Evolutionary conservation across 495 filamentous ascomycete species (phyloP), one percentile per base, ranked within the genome.

Genomic region (Penicillium parvum): DNA sequence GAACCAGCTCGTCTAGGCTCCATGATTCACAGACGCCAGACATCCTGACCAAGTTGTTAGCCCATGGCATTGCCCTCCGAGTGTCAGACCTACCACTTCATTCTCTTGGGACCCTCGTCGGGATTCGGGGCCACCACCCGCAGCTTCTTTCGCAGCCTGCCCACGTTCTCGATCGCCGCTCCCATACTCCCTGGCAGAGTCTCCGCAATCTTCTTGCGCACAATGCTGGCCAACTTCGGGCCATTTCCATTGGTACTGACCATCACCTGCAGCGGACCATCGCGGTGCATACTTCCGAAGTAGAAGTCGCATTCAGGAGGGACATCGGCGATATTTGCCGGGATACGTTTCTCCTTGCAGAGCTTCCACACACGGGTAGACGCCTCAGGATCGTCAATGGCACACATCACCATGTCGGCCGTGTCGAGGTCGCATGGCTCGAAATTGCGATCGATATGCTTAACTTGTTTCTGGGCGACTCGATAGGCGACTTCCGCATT

Each of bases 241-340:
- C 92, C 92, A 59, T 96, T 97, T 6, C 92, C 92, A 61, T 97
- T 97, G 8, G 92, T 98, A 62, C 84, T 90, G 35, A 98, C 90
- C 92, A 98, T 98, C 48, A 98, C 79, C 73, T 98, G 92, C 47
- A 98, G 64, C 7, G 92, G 94, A 0, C 92, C 92, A 64, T 97
- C 94, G 16, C 92, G 80, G 69, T 98, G 86, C 20, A 96, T 80
- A 63, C 84, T 90, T 33, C 92, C 92, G 63, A 98, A 98, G 66
- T 96, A 98, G 60, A 98, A 98, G 56, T 98, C 92, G 61, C 92
- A 98, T 63, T 97, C 92, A 0, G 89, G 77, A 0, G 94, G 94
- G 1, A 97, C 94, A 65, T 98, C 92, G 45, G 92, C 92, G 37
- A 98, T 94, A 63, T 98, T 98, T 25, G 88, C 89, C 1, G 90